phyloP scores from a whole-genome alignment of 1,284 basidiomycete species.

The Papiliotrema flavescens region DNA sequence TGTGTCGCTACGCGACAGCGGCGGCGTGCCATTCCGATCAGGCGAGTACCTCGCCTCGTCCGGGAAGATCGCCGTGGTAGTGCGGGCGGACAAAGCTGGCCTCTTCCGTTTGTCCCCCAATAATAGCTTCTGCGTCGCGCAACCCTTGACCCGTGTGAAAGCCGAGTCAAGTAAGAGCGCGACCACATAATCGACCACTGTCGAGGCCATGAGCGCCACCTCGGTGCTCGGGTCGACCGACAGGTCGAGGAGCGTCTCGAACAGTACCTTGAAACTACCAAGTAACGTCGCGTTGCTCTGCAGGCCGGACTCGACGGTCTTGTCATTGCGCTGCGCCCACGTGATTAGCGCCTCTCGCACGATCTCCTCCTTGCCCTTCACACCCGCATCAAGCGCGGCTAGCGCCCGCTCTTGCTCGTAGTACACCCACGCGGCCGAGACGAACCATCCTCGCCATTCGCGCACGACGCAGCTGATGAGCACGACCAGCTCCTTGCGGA shows the following conservation, averaged over 20 bases:
- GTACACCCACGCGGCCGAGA: slow-evolving; percentile 92
- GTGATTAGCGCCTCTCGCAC: slow-evolving; percentile 68
- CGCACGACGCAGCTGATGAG: slow-evolving; percentile 89
- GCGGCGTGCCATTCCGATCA: background rate
- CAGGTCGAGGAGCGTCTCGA: slow-evolving; percentile 81
- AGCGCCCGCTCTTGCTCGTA: slow-evolving; percentile 65
- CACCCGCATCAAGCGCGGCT: background rate
- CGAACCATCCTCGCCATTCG: slow-evolving; percentile 94
- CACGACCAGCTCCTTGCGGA: slow-evolving; percentile 88
- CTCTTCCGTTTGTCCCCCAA: slow-evolving; percentile 14
- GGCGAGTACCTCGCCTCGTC: background rate
- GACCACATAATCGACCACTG: slow-evolving; percentile 87
- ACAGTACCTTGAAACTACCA: slow-evolving; percentile 89
- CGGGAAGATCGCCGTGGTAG: slow-evolving; percentile 1
- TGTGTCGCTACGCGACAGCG: slow-evolving; percentile 16
- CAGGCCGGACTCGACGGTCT: slow-evolving; percentile 57
- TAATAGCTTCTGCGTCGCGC: slow-evolving; percentile 55
- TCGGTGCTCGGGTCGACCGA: slow-evolving; percentile 91
- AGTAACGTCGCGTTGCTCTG: slow-evolving; percentile 79
- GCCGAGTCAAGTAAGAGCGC: slow-evolving; percentile 84
- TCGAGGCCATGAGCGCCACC: slow-evolving; percentile 84
- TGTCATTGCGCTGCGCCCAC: slow-evolving; percentile 61
- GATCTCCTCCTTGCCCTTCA: slow-evolving; percentile 33
- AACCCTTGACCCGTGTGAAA: slow-evolving; percentile 67
- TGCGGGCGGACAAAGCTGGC: slow-evolving; percentile 9